Evolutionary conservation across 352 stramenopile genomes (phyloP), one percentile per base, ranked within the genome.

Genomic region (Thalassiosira livingstoniorum): DNA sequence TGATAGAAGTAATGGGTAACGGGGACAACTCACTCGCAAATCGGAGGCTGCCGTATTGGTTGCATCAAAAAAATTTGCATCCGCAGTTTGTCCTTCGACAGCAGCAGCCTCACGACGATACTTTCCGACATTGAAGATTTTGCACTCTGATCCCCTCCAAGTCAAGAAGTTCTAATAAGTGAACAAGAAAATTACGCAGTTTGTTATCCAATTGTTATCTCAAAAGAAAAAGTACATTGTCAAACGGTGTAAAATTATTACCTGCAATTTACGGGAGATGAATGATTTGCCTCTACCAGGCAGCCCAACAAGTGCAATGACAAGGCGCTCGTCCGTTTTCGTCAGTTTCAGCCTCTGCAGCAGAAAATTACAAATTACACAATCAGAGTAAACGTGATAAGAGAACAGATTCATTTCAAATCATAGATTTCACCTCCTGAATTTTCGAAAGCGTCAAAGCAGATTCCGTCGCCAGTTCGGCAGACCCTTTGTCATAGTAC

Each of bases 111-210:
- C 23, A 23, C 97, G 95, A 4, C 97, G 95, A 82, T 98, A 95
- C 67, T 97, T 96, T 73, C 97, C 97, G 10, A 98, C 97, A 75
- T 98, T 98, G 79, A 98, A 98, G 60, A 98, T 97, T 77, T 95
- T 95, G 62, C 94, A 98, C 37, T 94, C 90, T 39, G 92, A 95
- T 5, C 96, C 96, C 29, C 96, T 82, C 96, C 96, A 98, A 74
- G 95, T 93, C n/a, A 98, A 93, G 86, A 98, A 98, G 54, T 94
- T 93, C 68, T n/a, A n/a, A n/a, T n/a, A n/a, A n/a, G n/a, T n/a
- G n/a, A n/a, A n/a, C n/a, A n/a, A n/a, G n/a, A n/a, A n/a, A n/a
- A n/a, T n/a, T n/a, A n/a, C n/a, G n/a, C n/a, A n/a, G n/a, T n/a
- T n/a, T n/a, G n/a, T n/a, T n/a, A n/a, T n/a, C n/a, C n/a, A n/a